A percentile compares a stretch with the other conserved stretches of the same genome.
Conservation (phyloP, 805 yeast genomes). For the Ogataea pilisensis region DNA sequence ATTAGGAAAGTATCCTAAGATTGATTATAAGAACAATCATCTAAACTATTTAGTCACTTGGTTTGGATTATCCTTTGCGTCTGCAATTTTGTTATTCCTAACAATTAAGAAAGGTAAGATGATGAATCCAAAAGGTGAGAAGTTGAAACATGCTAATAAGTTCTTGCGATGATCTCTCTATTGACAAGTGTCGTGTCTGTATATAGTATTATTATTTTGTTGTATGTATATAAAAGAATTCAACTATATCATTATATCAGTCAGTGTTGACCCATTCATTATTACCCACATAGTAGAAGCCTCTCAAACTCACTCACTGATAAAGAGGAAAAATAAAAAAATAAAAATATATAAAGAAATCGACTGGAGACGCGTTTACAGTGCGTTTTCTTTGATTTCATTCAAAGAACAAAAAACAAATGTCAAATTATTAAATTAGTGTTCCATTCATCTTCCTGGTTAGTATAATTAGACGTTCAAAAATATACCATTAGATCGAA, state of each 20-base stretch:
- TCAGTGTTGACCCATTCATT: too few species aligned
- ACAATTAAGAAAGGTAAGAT: conserved; percentile 42
- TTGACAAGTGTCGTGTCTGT: not conserved
- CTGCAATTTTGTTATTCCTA: conserved; percentile 59
- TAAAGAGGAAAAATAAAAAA: too few species aligned
- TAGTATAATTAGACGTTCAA: not conserved
- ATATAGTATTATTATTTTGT: not conserved
- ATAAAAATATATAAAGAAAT: too few species aligned
- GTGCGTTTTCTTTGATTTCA: too few species aligned
- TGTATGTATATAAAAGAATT: not conserved
- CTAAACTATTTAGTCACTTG: conserved; percentile 90
- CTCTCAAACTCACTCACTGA: too few species aligned
- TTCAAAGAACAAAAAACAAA: too few species aligned
- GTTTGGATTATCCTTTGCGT: conserved; percentile 81
- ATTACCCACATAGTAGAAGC: too few species aligned
- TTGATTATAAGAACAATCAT: conserved; percentile 84
- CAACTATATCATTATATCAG: too few species aligned
- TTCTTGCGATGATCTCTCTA: conserved; percentile 32
- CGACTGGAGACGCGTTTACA: too few species aligned
- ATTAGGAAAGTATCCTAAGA: conserved; percentile 74
- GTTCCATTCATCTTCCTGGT: too few species aligned
- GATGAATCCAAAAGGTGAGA: conserved; percentile 40
- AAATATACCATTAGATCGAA: not conserved
- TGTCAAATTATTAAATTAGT: too few species aligned
- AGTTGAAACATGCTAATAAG: conserved; percentile 45